Evolutionary conservation across 257 asterid species (phyloP).

Genomic region (Parsonsia alboflavescens): DNA sequence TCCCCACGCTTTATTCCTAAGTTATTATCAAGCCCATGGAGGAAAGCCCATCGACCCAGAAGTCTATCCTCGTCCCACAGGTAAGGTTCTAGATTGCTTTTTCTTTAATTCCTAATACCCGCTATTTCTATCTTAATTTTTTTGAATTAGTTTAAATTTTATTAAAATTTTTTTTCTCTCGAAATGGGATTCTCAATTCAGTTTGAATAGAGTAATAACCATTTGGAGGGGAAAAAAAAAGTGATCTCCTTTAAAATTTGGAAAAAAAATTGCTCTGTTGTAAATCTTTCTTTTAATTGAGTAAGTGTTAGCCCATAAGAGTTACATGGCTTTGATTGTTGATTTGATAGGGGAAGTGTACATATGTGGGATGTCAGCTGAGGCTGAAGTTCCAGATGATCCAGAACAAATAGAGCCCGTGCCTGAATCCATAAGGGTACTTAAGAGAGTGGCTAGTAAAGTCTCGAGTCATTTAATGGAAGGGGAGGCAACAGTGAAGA

Average conservation of each 20-base stretch:
- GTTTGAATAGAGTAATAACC: too few relatives aligned
- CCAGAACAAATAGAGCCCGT: conserved; percentile 65
- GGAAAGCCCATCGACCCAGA: conserved; percentile 79
- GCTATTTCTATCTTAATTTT: too few relatives aligned
- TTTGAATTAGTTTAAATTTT: too few relatives aligned
- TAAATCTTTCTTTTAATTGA: not conserved
- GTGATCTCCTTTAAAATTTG: not conserved
- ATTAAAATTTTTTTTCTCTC: too few relatives aligned
- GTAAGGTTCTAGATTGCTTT: conserved; percentile 27
- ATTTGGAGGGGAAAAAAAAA: too few relatives aligned
- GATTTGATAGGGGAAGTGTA: conserved; percentile 75
- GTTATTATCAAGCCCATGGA: conserved; percentile 52
- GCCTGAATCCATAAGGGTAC: conserved; percentile 55
- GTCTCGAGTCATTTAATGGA: conserved; percentile 75
- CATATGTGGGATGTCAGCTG: conserved; percentile 86
- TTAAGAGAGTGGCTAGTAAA: conserved; percentile 56
- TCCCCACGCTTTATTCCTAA: conserved; percentile 62
- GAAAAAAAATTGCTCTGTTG: not conserved
- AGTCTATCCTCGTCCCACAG: conserved; percentile 92
- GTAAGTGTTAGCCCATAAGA: not conserved
- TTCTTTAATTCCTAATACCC: too few relatives aligned
- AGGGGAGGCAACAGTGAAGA: conserved; percentile 59
- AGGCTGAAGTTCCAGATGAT: conserved; percentile 79
- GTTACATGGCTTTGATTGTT: not conserved
- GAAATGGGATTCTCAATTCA: too few relatives aligned